Percentiles rank a stretch among this genome's conserved stretches.
Evolutionary conservation across 345 rosid species (phyloP).

Genomic region (Eucalyptus erythrocorys): DNA sequence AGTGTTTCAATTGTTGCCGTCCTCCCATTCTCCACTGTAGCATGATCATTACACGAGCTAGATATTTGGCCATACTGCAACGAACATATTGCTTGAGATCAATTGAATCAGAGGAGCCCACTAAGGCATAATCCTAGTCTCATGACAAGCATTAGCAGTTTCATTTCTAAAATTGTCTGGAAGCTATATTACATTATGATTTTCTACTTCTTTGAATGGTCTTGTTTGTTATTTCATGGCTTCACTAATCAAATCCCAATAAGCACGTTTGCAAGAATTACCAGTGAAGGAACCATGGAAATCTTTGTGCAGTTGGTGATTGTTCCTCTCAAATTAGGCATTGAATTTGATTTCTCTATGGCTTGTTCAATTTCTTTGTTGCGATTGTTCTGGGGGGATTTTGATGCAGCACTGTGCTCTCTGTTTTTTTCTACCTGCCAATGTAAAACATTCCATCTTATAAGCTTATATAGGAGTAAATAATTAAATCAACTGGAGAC

Average conservation of each 20-base stretch:
- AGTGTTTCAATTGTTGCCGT: background rate
- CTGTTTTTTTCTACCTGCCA: background rate
- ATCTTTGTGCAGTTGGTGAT: background rate
- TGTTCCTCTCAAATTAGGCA: background rate
- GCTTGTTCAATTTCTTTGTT: background rate
- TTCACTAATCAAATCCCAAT: background rate
- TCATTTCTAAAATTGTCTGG: background rate
- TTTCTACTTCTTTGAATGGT: background rate
- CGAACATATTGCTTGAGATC: background rate
- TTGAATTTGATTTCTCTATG: background rate
- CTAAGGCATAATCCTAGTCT: background rate
- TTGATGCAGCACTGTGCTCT: background rate
- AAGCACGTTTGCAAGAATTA: background rate
- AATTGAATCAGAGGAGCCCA: background rate
- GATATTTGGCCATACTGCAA: background rate
- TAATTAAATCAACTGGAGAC: background rate
- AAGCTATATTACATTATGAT: background rate
- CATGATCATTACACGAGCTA: background rate
- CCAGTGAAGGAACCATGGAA: background rate
- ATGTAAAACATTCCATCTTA: background rate
- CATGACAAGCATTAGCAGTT: background rate
- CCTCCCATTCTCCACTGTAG: background rate
- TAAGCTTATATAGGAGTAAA: background rate
- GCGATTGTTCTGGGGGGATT: background rate
- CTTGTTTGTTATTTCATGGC: background rate